Base-by-base conservation (phyloP, 371 early-diverging fungal species). In the Parasitella parasitica region DNA sequence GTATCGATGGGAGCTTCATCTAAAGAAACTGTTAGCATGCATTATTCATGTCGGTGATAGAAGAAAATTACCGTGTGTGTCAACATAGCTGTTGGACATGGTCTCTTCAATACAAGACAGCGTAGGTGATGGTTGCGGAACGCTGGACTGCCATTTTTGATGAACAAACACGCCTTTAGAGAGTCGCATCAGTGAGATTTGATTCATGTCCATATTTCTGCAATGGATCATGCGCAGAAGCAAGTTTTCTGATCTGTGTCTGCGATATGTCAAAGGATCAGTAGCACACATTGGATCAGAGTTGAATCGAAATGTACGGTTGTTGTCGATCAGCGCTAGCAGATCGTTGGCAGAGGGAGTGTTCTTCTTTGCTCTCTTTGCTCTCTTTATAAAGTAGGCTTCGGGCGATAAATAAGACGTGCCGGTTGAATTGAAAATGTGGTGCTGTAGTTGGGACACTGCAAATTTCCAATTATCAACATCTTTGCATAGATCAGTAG, bases 101-200 rank as follows among this genome's bases (percentile, higher is more conserved):
- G 46, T 16, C 2, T 64, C 65, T 35, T 65, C 60, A 41, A 72
- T 68, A 3, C 58, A 58, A 24, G 72, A 68, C 13, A 68, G 13
- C 0, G 72, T 72, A 15, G 72, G 72, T 16, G 72, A 72, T 13
- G 66, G 27, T 3, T 56, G 63, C 35, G 69, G 61, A 2, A 20
- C 30, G 48, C 41, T 38, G 2, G 73, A 60, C 24, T 73, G 70
- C 67, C 73, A 73, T 59, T 73, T 70, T n/a, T 69, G 73, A 32
- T 70, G 74, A 15, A 78, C 63, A 66, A 76, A 79, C 15, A 79
- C 67, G 18, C 80, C 80, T 58, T 71, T 74, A 11, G 72, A 70
- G 2, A 79, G 34, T 7, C 75, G 71, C 51, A 74, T 68, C 2
- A 79, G 11, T 20, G 69, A 66, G 0, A 67, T 48, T 27, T 64